These are phyloP conservation scores for Cunninghamia lanceolata DNA, from an alignment of 75 land plant genomes.

Conservation along the genomic window DNA sequence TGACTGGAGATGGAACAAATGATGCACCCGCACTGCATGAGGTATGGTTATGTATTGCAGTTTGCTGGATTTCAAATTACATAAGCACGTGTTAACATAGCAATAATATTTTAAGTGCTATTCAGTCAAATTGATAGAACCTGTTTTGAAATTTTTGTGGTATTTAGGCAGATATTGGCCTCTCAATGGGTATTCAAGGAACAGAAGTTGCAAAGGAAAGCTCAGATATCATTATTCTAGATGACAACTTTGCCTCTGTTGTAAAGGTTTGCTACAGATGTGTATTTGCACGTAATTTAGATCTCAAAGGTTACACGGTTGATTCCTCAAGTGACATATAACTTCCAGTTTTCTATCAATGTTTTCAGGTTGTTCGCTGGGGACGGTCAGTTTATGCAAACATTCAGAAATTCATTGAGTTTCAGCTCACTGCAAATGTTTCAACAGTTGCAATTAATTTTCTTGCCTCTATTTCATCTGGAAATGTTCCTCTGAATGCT, in stretches of 20 bases:
- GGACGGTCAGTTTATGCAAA: too few species aligned
- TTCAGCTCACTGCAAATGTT: conserved; percentile 93
- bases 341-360: not conserved
- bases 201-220: conserved; percentile 99
- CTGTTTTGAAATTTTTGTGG: too few species aligned
- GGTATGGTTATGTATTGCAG: conserved; percentile 27
- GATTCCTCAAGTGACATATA: not conserved
- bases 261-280: conserved; percentile 66
- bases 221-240: conserved; percentile 87
- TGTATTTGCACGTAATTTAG: too few species aligned
- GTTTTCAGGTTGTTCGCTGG: conserved; percentile 85
- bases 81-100: not conserved
- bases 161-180: too few species aligned
- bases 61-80: not conserved
- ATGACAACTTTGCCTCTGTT: too few species aligned
- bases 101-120: not conserved
- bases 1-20: too few species aligned
- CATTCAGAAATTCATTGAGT: conserved; percentile 96
- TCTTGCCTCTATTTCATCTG: conserved; percentile 61
- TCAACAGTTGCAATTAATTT: conserved; percentile 88
- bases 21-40: conserved; percentile 99
- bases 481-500: too few species aligned
- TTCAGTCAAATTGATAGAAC: too few species aligned
- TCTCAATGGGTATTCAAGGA: too few species aligned
- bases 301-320: not conserved